Base-by-base conservation (phyloP, 495 filamentous ascomycete genomes). In the Penicillium turbatum region DNA sequence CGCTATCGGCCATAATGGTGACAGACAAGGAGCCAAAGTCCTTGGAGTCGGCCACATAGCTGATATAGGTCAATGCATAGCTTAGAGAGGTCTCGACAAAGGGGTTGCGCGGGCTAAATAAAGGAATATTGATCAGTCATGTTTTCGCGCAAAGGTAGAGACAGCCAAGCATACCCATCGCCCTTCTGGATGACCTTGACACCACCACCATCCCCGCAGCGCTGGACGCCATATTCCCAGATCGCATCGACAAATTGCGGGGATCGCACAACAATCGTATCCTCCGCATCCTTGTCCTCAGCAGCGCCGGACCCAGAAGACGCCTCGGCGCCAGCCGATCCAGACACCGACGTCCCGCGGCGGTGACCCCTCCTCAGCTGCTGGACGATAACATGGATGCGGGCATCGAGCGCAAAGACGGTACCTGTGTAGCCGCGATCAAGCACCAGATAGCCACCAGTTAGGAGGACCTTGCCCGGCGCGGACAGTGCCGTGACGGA, bases 391-490 rank as follows among this genome's bases (percentile, higher is more conserved):
- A 90, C 83, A 69, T 97, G 91, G 58, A 98, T 96, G 51, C 93
- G 82, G 44, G 93, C 92, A 71, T 92, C 89, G 46, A 98, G 87
- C 13, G 90, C 93, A 67, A 97, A 96, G 6, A 97, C 92, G 15
- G 96, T 82, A 9, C 86, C 95, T 2, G 89, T 92, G 64, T 95
- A 92, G 35, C 79, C 76, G 45, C 87, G 84, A 72, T 97, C 95
- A 19, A 98, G 85, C 8, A 97, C 90, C 11, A 98, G 84, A 65
- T 97, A 98, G 37, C 93, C 93, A 35, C 93, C 93, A 43, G 92
- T 89, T 13, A 98, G 79, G 40, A 98, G 80, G 38, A 98, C 95
- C 73, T 98, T 98, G 44, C 93, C 93, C 19, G 93, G 93, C 2
- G 95, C 92, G 55, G 92, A 97, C 57, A 95, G 79, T 61, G 89